Evolutionary conservation across 345 rosid genomes (phyloP).

Genomic region (Rhizophora mangle): DNA sequence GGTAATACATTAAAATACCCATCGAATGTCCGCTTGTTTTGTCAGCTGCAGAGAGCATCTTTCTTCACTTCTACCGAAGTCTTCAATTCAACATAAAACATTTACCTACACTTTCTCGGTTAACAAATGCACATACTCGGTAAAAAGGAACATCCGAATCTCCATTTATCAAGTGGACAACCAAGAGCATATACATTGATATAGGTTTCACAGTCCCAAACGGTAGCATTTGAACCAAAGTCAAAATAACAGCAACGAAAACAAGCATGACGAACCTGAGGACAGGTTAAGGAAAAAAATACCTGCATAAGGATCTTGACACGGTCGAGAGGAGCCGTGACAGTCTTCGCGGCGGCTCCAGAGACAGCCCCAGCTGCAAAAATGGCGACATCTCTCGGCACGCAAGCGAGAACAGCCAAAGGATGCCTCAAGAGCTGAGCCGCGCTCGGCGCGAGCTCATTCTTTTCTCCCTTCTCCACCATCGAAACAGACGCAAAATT

Average conservation of each 20-base stretch:
- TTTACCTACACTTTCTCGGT: neutral
- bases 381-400: conserved; percentile 73
- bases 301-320: conserved; percentile 98
- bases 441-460: conserved; percentile 51
- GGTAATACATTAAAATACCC: too few species aligned
- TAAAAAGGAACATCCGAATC: too few species aligned
- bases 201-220: neutral
- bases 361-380: conserved; percentile 90
- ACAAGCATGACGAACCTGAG: neutral
- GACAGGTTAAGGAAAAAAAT: neutral
- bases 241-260: neutral
- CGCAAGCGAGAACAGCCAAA: conserved; percentile 56
- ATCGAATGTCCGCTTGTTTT: too few species aligned
- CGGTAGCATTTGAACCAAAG: neutral
- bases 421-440: conserved; percentile 76
- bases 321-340: conserved; percentile 95
- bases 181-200: neutral
- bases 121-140: neutral
- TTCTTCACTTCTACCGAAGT: too few species aligned
- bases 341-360: conserved; percentile 93
- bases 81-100: too few species aligned
- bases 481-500: conserved; percentile 63
- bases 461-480: conserved; percentile 48
- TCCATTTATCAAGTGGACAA: neutral
- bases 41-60: too few species aligned